Base-by-base conservation (phyloP, 2,329 filamentous ascomycete species). In the Stagonosporopsis vannaccii region DNA sequence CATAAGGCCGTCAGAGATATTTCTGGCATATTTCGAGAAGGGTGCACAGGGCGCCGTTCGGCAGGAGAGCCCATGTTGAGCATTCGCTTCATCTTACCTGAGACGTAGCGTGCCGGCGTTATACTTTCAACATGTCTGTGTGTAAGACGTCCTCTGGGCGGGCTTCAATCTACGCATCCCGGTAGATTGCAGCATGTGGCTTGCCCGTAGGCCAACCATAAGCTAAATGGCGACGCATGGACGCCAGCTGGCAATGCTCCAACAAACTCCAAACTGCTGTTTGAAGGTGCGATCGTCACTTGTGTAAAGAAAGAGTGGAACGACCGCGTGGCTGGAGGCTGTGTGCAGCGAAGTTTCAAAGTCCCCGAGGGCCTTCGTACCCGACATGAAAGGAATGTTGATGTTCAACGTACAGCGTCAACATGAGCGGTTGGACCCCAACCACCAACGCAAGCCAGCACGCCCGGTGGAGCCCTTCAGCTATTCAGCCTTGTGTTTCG, bases 401-500 rank as follows among this genome's bases (percentile, higher is more conserved):
- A 37, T 47, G 42, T 56, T 39, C 47, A 51, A 23, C 20, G 41
- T 51, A 50, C 22, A 25, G 17, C 36, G 23, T 11, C 46, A 37
- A 47, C 52, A 9, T 56, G 53, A 56, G 11, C 51, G 53, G 53
- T 22, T 39, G 30, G 26, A 19, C n/a, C 8, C 33, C 39, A 48
- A 51, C 25, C 44, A 48, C 19, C 32, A 37, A 44, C 46, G 36
- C 45, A 8, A 51, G 41, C 53, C 41, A 56, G 41, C 41, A 36
- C 39, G 19, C 26, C 28, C 26, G n/a, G 44, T 40, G 45, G 45
- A 8, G 17, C n/a, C 17, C 26, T 20, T 26, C 53, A 44, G 32
- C 50, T 53, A 45, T 57, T 60, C 62, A 65, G 66, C 61, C 64
- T 53, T 67, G 57, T 58, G 62, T 67, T 64, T 67, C 60, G 64